Evolutionary conservation across 2,329 filamentous ascomycete genomes (phyloP), one percentile per base, ranked within the genome.

Genomic region (Ascosphaera apis): DNA sequence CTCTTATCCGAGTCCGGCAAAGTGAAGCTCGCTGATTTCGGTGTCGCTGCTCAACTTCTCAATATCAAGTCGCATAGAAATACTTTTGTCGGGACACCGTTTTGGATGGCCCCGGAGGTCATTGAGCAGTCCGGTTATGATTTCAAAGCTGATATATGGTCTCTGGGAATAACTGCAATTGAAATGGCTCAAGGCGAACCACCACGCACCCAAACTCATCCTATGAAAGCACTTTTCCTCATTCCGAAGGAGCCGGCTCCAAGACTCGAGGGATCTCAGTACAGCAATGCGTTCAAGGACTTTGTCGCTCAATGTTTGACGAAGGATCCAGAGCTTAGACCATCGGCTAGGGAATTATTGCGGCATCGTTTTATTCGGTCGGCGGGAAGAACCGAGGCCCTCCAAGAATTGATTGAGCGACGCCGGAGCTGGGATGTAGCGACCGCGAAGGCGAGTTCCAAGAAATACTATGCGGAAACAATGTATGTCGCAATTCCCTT

Each of bases 11-110:
- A 86, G 45, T 66, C 69, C 3, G 86, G 86, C 48, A 84, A 81
- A 50, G 86, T 95, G 53, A 95, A 95, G 63, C 65, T 95, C 45
- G 86, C 86, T 30, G 86, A 98, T 57, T 98, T 98, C 51, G 88
- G 88, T 40, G 88, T 98, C 31, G 88, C 88, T 5, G 86, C 88
- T 19, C 88, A 98, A 54, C 65, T 98, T 48, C 91, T 82, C 41
- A 92, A 93, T 52, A 91, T 95, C 60, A 93, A 93, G 57, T 93
- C 86, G 2, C 83, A 93, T 54, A 73, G 88, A 37, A 86, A 95
- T 56, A 98, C 88, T 0, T 95, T 98, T 49, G 88, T 98, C 15
- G 88, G 88, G 15, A 95, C 86, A 0, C 88, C 88, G 0, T 92
- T 91, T 51, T 92, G 83, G 83, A 91, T 92, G 83, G 83, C 83